A percentile compares a stretch with the other conserved stretches of the same genome.
Conservation (phyloP, 805 yeast genomes). For the Kodamaea hsintzibuensis region DNA sequence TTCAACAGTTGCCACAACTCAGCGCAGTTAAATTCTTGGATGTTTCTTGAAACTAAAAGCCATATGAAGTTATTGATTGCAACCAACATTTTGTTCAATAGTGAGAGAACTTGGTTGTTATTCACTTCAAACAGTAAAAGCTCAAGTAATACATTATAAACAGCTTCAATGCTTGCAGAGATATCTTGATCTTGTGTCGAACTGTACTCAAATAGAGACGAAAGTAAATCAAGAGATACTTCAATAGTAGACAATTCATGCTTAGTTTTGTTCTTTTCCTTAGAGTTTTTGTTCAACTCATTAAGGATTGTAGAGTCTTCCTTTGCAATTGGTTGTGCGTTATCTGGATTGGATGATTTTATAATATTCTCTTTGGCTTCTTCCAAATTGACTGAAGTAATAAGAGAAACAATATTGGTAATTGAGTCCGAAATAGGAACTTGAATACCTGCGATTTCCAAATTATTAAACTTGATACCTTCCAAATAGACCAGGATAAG, state of each 20-base stretch:
- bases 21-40: constrained; percentile 16
- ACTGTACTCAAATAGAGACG: constrained; percentile 66
- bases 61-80: constrained; percentile 74
- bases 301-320: constrained; percentile 15
- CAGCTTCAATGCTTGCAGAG: background rate
- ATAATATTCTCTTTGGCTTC: constrained; percentile 7
- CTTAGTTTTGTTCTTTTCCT: constrained; percentile 38
- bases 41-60: constrained; percentile 44
- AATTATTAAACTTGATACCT: constrained; percentile 44
- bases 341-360: constrained; percentile 22
- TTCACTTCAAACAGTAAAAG: constrained; percentile 37
- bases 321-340: constrained; percentile 37
- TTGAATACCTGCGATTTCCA: constrained; percentile 25
- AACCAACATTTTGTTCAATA: constrained; percentile 56
- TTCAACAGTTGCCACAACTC: constrained; percentile 32
- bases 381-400: constrained; percentile 30
- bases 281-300: constrained; percentile 39
- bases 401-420: constrained; percentile 20
- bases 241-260: constrained; percentile 64
- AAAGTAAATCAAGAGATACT: constrained; percentile 69
- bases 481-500: constrained; percentile 29
- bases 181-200: constrained; percentile 8
- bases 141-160: constrained; percentile 35
- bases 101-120: constrained; percentile 29
- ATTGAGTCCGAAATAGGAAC: constrained; percentile 17